Evolutionary conservation across 352 stramenopile species (phyloP), one percentile per base, ranked within the genome.

Genomic region (Porosira glacialis): DNA sequence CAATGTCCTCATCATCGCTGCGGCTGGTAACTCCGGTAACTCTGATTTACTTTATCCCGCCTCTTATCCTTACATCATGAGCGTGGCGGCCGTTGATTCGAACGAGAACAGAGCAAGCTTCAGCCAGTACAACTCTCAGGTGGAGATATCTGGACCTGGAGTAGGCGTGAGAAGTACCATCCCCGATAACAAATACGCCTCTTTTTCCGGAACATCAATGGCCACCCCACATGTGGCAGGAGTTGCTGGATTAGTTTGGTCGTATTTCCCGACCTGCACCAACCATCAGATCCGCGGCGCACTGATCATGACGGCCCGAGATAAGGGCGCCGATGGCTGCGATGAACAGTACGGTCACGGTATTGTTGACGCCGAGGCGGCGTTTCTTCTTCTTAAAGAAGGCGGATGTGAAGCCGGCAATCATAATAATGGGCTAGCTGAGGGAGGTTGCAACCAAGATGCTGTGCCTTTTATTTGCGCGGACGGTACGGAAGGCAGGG

Each of bases 151-250:
- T 8, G 33, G 31, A 33, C 38, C 52, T 21, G 52, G 33, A 50
- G 31, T n/a, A 38, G 47, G 31, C 47, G 52, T 61, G 5, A 27
- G 17, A 19, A 57, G 22, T 19, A 62, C 64, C 13, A 17, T 56
- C 13, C 31, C 45, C 19, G 15, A 13, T 11, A 52, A 43, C 38
- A 48, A 28, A 1, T 53, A 70, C 28, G 22, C 19, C 24, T n/a
- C 15, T 59, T 51, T 60, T 22, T 63, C 48, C 48, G 78, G 81
- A 45, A 89, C 79, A 24, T 80, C 59, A 13, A 87, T 88, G 80
- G 69, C 83, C 24, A 64, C 59, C 31, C 80, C 83, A 22, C 70
- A 85, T 43, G 79, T 87, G 10, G 63, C 70, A 4, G 83, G 80
- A 43, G 74, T 81, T 19, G 70, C 72, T 19, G 78, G 80, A 15